Conservation (phyloP, 139 green algal species). For the Chlamydomonas schloesseri region DNA sequence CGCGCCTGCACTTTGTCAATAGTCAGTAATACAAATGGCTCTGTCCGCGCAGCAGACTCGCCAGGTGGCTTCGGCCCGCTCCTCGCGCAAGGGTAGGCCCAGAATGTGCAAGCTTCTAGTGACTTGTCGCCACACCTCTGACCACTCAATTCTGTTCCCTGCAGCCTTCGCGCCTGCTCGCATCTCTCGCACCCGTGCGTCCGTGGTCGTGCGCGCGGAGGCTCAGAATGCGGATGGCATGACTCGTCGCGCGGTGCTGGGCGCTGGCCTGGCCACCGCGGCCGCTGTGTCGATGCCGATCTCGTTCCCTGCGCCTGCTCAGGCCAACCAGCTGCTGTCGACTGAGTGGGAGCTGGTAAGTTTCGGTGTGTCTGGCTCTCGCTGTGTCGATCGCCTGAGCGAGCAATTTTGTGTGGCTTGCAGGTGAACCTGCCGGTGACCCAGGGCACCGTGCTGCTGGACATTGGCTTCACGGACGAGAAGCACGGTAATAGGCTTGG, state of each 20-base stretch:
- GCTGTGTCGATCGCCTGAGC: neutral
- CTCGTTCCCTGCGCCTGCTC: neutral
- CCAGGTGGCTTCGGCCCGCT: neutral
- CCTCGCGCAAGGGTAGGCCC: no score
- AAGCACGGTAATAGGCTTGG: conserved; percentile 94
- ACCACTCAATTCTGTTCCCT: neutral
- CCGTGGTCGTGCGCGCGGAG: conserved; percentile 41
- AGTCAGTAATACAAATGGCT: conserved; percentile 10
- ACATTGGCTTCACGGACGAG: conserved; percentile 95
- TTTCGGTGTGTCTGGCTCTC: neutral
- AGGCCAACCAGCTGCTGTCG: conserved; percentile 69
- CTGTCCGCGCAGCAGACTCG: conserved; percentile 7
- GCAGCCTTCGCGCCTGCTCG: conserved; percentile 43
- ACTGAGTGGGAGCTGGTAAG: conserved; percentile 77
- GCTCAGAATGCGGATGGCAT: conserved; percentile 1
- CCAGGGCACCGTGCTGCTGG: conserved; percentile 94
- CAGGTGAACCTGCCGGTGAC: conserved; percentile 90
- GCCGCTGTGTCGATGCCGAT: neutral
- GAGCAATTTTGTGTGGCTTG: neutral
- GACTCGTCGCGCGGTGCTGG: conserved; percentile 37
- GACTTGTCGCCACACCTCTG: no score
- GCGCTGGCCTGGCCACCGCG: conserved; percentile 20
- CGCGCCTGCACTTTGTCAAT: no score
- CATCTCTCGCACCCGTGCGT: neutral
- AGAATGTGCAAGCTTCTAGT: no score